Evolutionary conservation across 345 rosid species (phyloP), one percentile per base, ranked within the genome.

Genomic region (Clarkia xantiana): DNA sequence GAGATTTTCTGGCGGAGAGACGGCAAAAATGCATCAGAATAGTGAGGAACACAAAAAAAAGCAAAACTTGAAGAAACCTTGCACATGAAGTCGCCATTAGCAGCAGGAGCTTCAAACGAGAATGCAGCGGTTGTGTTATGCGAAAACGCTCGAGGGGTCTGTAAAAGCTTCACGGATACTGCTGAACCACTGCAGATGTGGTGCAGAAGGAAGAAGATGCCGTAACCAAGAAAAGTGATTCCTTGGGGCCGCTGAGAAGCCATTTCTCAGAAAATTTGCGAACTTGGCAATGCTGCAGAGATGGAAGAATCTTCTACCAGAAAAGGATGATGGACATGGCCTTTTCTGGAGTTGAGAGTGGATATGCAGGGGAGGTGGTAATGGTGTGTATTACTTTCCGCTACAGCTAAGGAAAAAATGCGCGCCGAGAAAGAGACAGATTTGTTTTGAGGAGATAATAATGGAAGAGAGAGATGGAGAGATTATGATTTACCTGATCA

Each of bases 91-190:
- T 38, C 74, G 64, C 84, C 80, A 56, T 62, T 69, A 53, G 58
- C 73, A 45, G 66, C 73, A 45, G 66, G 51, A 19, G 77, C 78
- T 62, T 78, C 63, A 56, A 90, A 85, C 38, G 64, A 77, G 69
- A 90, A 90, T 42, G 69, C 76, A 55, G 97, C 80, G 1, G 76
- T 69, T 51, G 56, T 72, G 57, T 71, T 64, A 62, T 62, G 82
- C 4, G 97, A 85, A 54, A 66, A 57, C 48, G 70, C 44, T 53
- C 36, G 71, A 43, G 97, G 97, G 63, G 77, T 57, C 67, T 69
- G 75, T 56, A 80, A 65, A 74, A 84, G 76, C 79, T 82, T 74
- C 9, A 84, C 70, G 39, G 76, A 63, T 25, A 68, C 54, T 58
- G 63, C 73, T 58, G 73, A 47, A 64, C 18, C 61, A 52, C 58